Percentiles rank a stretch among this genome's conserved stretches.
phyloP scores from a whole-genome alignment of 2,329 filamentous ascomycete species.

The Lomentospora prolificans region DNA sequence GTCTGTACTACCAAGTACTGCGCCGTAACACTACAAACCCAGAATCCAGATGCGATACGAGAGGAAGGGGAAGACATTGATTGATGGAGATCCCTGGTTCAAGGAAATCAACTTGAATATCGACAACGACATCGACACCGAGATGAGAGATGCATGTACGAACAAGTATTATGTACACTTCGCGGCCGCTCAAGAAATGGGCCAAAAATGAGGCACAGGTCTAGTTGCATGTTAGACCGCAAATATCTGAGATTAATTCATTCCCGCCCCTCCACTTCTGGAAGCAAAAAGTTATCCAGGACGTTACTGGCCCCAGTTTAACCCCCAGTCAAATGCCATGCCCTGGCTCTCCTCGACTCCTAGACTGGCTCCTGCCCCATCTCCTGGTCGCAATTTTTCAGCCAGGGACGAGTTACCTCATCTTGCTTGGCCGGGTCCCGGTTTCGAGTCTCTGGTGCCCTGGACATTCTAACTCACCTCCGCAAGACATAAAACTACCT shows the following conservation, averaged over 20 bases:
- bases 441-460: not conserved
- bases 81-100: no score
- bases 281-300: no score
- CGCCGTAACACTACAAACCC: no score
- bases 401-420: not conserved
- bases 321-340: not conserved
- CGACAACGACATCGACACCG: no score
- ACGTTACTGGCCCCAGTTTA: not conserved
- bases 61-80: not conserved
- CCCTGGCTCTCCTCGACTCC: not conserved
- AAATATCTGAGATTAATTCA: constrained; percentile 1
- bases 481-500: constrained; percentile 1
- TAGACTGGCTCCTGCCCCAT: not conserved
- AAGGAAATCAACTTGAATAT: no score
- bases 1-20: not conserved
- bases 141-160: no score
- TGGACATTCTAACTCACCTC: not conserved
- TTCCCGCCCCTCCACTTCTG: no score
- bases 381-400: not conserved
- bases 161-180: no score
- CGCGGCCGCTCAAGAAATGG: no score
- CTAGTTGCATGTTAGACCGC: not conserved
- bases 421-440: not conserved
- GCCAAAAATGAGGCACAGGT: no score
- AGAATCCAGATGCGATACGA: not conserved